A percentile compares a stretch with the other conserved stretches of the same genome.
phyloP scores from a whole-genome alignment of 1,284 basidiomycete species.

The Pyrrhoderma lamaoense region DNA sequence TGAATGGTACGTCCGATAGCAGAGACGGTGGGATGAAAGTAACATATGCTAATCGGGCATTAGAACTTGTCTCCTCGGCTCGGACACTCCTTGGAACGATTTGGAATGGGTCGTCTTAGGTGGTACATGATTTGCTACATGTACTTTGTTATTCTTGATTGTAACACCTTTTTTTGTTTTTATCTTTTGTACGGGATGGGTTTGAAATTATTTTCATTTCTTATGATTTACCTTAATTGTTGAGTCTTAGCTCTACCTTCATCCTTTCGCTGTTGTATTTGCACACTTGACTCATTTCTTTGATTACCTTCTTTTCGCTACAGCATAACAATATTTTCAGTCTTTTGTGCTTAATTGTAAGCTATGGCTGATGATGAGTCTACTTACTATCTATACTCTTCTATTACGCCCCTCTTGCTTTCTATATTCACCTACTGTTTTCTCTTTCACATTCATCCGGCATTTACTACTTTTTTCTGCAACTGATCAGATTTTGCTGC shows the following conservation, averaged over 20 bases:
- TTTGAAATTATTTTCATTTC: neutral
- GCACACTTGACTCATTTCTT: no score
- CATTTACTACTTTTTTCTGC: no score
- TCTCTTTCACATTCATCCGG: no score
- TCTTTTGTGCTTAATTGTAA: no score
- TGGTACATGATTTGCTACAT: neutral
- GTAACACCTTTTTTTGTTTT: neutral
- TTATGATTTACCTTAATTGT: neutral
- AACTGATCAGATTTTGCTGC: no score
- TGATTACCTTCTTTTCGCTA: no score
- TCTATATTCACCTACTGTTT: no score
- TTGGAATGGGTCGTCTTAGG: slow-evolving; percentile 8
- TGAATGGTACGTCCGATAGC: slow-evolving; percentile 6
- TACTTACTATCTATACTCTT: no score
- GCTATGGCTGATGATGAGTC: no score
- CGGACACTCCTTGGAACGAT: slow-evolving; percentile 15
- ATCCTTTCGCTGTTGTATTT: neutral
- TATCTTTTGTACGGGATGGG: neutral
- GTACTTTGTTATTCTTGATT: neutral
- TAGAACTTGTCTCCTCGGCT: slow-evolving; percentile 15
- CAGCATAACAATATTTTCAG: no score
- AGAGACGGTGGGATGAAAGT: neutral
- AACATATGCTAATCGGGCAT: slow-evolving; percentile 11
- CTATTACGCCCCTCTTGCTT: no score
- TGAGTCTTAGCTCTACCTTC: neutral